Base-by-base conservation (phyloP, 371 early-diverging fungal genomes). In the Apophysomyces variabilis region DNA sequence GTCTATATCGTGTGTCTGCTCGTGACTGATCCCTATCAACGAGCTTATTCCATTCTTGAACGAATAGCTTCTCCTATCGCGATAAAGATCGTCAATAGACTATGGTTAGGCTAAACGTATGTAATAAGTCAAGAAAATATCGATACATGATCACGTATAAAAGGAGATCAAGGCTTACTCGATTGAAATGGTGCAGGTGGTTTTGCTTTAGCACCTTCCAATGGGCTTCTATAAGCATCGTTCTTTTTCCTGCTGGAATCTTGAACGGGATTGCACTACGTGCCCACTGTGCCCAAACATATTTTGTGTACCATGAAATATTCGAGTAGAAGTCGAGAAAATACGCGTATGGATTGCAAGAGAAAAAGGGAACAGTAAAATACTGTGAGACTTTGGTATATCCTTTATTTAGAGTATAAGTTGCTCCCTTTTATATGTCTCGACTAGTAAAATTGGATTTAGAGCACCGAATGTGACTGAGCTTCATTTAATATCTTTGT, bases 201-300 rank as follows among this genome's bases (percentile, higher is more conserved):
- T 50, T 46, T 14, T 21, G 5, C 14, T 62, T 62, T 6, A 38
- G 62, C 18, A 62, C 39, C 37, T n/a, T 32, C 62, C 56, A 62
- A 18, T 62, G 54, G 11, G 54, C 35, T 47, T 62, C 62, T 18
- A 56, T 62, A 9, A 62, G 36, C 39, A 50, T 62, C 5, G 62
- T 62, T 3, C 41, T 54, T 47, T 54, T 62, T 46, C 50, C 54
- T 2, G 38, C 16, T 7, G 54, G 37, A 35, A 62, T 50, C 7
- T 16, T 32, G 13, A 43, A 35, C 35, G n/a, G n/a, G 54, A 36
- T 37, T 3, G 35, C 16, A 45, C 38, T 62, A 26, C 54, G 37
- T 56, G 56, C 62, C 41, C 62, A 56, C 39, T 18, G 2, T 1
- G 4, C 14, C 62, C 54, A 50, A n/a, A 3, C 1, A 5, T 32